Base-by-base conservation (phyloP, 805 yeast species). In the Candida incommunis region DNA sequence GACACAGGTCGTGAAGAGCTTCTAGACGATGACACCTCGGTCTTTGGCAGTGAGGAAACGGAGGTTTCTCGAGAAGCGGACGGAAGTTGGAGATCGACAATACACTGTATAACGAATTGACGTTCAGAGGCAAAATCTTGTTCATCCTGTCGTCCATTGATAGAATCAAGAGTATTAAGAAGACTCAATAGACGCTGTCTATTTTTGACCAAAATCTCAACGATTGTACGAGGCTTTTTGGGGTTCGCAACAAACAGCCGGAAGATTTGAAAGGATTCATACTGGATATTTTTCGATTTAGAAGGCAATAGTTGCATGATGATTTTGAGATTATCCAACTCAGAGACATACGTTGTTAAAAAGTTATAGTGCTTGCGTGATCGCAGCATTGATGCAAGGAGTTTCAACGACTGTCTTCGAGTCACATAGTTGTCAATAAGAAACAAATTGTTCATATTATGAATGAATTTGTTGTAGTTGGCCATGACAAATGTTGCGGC, bases 161-260 rank as follows among this genome's bases (percentile, higher is more conserved):
- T 73, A 11, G 76, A 70, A 46, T 75, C 77, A 58, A 87, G 84
- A 31, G 69, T 72, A 41, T 74, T 72, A 48, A 90, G 71, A 57
- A 84, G 86, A 25, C 69, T 68, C 31, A 88, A 61, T 50, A 90
- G 71, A 56, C 82, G 84, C 35, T 76, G 82, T 56, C 86, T 77
- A 62, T 92, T 92, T 58, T 88, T 87, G 41, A 79, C 75, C 51
- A 92, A 68, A 20, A 90, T 82, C 61, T 90, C 96, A 45, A 74
- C 65, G 2, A 92, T 78, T 4, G 80, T 76, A 59, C 80, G 86
- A 2, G 86, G 71, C 60, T 88, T 88, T 50, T 81, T 78, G 3
- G 98, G 98, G 62, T 92, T 92, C 3, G 96, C 97, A n/a, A 87
- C 87, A 63, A 92, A 86, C 34, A 88, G 82, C 64, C 90, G 92